These are phyloP conservation scores for Protostelium mycophagum DNA, from an alignment of 78 protist species.

Conservation along the genomic window DNA sequence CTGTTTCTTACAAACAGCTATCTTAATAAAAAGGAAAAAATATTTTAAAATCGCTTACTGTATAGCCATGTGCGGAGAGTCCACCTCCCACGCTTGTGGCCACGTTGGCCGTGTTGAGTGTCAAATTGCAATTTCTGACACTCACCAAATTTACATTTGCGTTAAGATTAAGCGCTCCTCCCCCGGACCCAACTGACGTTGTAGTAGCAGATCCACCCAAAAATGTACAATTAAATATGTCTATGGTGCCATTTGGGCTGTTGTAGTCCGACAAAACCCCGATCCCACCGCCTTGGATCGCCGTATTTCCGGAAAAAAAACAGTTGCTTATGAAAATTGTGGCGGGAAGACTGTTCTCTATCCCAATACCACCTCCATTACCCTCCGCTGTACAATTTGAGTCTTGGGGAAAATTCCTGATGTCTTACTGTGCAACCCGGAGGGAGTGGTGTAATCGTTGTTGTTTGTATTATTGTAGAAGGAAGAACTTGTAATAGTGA, in stretches of 20 bases:
- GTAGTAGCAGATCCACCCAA: background rate
- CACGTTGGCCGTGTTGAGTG: background rate
- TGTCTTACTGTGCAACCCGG: no score
- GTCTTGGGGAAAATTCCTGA: no score
- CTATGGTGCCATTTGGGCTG: background rate
- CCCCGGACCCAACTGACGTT: background rate
- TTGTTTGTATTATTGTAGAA: no score
- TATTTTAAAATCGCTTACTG: no score
- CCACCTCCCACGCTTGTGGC: background rate
- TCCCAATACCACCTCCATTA: background rate
- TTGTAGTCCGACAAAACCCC: background rate
- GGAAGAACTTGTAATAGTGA: no score
- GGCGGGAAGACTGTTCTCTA: background rate
- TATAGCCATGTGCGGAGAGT: no score
- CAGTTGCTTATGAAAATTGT: background rate
- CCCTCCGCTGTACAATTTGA: background rate
- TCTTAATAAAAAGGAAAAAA: no score
- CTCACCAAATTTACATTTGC: background rate
- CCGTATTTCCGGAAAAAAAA: background rate
- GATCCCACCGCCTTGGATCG: background rate
- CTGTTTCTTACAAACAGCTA: no score
- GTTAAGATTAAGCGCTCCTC: background rate
- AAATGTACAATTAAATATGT: background rate
- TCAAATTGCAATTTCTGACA: background rate
- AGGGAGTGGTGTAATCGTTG: no score